Conservation (phyloP, 306 rosid genomes). For the Lotus japonicus region DNA sequence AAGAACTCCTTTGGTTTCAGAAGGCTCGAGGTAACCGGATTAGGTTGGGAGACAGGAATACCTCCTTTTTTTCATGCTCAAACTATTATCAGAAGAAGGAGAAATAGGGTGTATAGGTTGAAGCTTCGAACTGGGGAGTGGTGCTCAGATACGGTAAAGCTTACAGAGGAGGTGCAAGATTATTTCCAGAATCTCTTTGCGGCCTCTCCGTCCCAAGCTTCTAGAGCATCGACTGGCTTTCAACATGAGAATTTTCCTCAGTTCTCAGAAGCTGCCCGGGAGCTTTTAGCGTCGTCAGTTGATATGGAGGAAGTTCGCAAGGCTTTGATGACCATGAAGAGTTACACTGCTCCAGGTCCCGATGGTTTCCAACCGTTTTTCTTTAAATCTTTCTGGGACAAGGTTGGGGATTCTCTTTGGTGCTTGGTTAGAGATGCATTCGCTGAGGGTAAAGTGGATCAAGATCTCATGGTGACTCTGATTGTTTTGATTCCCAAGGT, state of each 20-base stretch:
- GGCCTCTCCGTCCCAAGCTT: not conserved
- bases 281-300: not conserved
- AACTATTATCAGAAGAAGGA: not conserved
- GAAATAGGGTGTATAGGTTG: not conserved
- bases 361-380: not conserved
- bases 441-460: accelerated
- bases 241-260: too few species aligned
- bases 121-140: too few species aligned
- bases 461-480: not conserved
- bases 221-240: not conserved
- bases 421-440: not conserved
- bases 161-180: too few species aligned
- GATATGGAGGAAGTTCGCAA: not conserved
- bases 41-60: not conserved
- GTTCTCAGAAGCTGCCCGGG: not conserved
- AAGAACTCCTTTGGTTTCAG: not conserved
- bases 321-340: not conserved
- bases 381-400: not conserved
- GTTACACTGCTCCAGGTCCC: not conserved
- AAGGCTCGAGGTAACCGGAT: not conserved
- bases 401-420: not conserved
- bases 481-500: not conserved
- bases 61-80: not conserved
- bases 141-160: too few species aligned
- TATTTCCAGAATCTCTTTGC: too few species aligned